These are phyloP conservation scores for Chaetomium globosum DNA, from an alignment of 2,329 filamentous ascomycete species.

Conservation along the genomic window DNA sequence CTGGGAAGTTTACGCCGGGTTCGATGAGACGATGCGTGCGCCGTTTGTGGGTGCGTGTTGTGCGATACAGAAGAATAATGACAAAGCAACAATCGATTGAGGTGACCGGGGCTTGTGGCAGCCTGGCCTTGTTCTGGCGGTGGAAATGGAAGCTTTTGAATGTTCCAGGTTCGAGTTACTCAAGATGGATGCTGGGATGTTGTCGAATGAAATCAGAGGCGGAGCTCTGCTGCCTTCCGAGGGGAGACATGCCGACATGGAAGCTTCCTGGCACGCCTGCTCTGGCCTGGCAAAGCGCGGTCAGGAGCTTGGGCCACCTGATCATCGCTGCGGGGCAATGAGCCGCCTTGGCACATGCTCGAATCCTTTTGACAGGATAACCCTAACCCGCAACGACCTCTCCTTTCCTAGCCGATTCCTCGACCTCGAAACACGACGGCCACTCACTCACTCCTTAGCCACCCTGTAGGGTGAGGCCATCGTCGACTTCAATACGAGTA, in stretches of 20 bases:
- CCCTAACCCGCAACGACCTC: neutral
- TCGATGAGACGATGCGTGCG: neutral
- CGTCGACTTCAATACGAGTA: neutral
- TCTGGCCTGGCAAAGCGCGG: neutral
- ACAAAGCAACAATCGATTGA: neutral
- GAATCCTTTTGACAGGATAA: neutral
- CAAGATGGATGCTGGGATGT: neutral
- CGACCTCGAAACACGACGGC: neutral
- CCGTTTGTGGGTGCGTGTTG: neutral
- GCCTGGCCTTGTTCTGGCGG: neutral
- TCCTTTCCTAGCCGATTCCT: neutral
- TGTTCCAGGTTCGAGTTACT: neutral
- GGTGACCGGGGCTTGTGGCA: conserved; percentile 2
- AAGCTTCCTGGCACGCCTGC: conserved; percentile 3
- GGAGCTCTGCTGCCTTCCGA: conserved; percentile 14
- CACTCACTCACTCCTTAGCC: neutral
- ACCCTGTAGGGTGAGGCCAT: neutral
- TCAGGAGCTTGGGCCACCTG: conserved; percentile 32
- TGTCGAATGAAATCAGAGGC: conserved; percentile 6
- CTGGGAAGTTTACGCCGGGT: neutral
- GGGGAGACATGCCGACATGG: neutral
- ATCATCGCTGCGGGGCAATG: conserved; percentile 29
- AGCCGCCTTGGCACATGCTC: conserved; percentile 7
- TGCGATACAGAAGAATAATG: neutral
- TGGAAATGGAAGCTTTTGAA: neutral